These are phyloP conservation scores for Aspergillus amoenus DNA, from an alignment of 2,329 filamentous ascomycete genomes.

Conservation along the genomic window DNA sequence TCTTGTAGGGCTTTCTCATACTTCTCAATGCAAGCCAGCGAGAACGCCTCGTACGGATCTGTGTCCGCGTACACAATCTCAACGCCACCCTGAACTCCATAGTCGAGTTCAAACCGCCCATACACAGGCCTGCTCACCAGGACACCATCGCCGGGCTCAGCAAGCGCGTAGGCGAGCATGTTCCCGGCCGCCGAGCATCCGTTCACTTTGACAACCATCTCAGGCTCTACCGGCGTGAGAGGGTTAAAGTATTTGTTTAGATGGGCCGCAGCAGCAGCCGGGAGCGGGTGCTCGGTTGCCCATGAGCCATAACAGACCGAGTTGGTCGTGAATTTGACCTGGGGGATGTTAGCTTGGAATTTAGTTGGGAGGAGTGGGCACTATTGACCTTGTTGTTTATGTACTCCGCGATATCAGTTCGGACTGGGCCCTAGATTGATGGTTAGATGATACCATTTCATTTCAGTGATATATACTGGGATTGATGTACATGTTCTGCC, in stretches of 20 bases:
- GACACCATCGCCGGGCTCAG: conserved; percentile 47
- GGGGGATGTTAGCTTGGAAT: neutral
- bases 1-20: conserved; percentile 40
- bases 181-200: conserved; percentile 45
- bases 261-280: conserved; percentile 40
- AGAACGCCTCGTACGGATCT: conserved; percentile 39
- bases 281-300: conserved; percentile 38
- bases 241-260: conserved; percentile 45
- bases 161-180: conserved; percentile 44
- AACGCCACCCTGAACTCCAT: conserved; percentile 45
- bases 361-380: too few relatives aligned
- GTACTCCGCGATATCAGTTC: conserved; percentile 39
- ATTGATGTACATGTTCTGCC: conserved; percentile 34
- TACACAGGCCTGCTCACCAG: conserved; percentile 50
- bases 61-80: conserved; percentile 42
- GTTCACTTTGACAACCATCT: conserved; percentile 42
- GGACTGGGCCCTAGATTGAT: conserved; percentile 33
- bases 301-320: conserved; percentile 44
- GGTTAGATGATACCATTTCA: neutral
- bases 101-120: conserved; percentile 50
- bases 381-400: conserved; percentile 35
- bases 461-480: neutral
- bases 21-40: conserved; percentile 26
- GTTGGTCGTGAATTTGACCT: conserved; percentile 32
- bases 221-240: conserved; percentile 29